These are phyloP conservation scores for Thelonectria blattea DNA, from an alignment of 2,329 filamentous ascomycete species.

Conservation along the genomic window DNA sequence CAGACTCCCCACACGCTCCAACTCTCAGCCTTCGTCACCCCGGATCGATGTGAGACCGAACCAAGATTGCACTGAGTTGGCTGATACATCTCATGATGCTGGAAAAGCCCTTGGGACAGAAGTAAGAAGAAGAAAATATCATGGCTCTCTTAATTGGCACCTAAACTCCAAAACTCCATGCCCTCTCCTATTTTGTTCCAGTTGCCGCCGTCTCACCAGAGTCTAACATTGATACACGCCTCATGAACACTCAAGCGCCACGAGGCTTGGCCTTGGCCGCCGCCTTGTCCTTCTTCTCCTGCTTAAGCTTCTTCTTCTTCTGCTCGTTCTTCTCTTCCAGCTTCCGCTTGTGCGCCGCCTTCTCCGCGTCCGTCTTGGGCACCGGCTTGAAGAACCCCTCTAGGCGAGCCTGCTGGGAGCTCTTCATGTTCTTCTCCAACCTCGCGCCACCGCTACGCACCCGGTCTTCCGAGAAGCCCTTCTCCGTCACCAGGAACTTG, in stretches of 20 bases:
- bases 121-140: background rate
- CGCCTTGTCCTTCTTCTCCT: slow-evolving; percentile 94
- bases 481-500: slow-evolving; percentile 88
- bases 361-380: slow-evolving; percentile 86
- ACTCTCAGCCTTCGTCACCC: background rate
- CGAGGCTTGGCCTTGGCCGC: slow-evolving; percentile 87
- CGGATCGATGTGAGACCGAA: background rate
- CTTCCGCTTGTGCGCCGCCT: slow-evolving; percentile 87
- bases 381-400: slow-evolving; percentile 97
- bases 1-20: slow-evolving; percentile 5
- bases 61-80: background rate
- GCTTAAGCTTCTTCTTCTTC: slow-evolving; percentile 94
- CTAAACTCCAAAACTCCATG: slow-evolving; percentile 34
- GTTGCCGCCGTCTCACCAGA: slow-evolving; percentile 29
- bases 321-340: slow-evolving; percentile 89
- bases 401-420: slow-evolving; percentile 84
- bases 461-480: slow-evolving; percentile 95
- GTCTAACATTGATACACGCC: background rate
- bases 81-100: background rate
- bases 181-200: slow-evolving; percentile 7
- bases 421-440: slow-evolving; percentile 89
- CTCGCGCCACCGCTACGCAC: slow-evolving; percentile 80
- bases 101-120: background rate
- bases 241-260: slow-evolving; percentile 49
- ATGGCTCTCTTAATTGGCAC: background rate